Evolutionary conservation across 2,329 filamentous ascomycete species (phyloP), one percentile per base, ranked within the genome.

Genomic region (Fusarium citri): DNA sequence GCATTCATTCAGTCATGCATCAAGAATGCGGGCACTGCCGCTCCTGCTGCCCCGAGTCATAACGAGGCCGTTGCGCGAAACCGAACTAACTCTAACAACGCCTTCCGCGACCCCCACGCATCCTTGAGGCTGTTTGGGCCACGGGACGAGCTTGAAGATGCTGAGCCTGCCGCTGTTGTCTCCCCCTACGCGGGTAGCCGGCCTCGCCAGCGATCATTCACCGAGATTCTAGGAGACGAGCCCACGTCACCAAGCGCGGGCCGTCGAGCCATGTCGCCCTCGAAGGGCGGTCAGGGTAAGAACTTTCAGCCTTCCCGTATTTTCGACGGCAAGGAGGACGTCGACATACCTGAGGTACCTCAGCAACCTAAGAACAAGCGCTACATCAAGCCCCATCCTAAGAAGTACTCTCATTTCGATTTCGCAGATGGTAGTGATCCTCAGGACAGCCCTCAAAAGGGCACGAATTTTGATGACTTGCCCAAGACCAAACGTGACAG

Each of bases 391-490:
- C 90, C 92, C 9, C 88, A 96, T 78, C 88, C 92, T 4, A 89
- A 89, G 76, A 97, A 94, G 80, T 98, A 90, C 82, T 85, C 91
- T 62, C 95, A 98, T 80, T 97, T 97, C 77, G 91, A 94, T 64
- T 92, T 97, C 76, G 89, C 86, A 61, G 90, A 94, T 71, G 89
- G 89, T 53, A 86, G 83, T 22, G 86, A 88, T 58, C 81, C 83
- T 18, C 80, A 82, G 64, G 84, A 87, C 53, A 80, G 79, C 20
- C 81, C 84, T 16, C 76, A 82, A 68, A 77, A 82, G n/a, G 81
- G 78, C 54, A 72, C 80, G 10, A 72, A 80, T 6, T 76, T 80
- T 23, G 78, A 84, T 22, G 79, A 85, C 55, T 78, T 78, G 25
- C 79, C 81, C 66, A 86, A 85, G 76, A 84, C 85, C 57, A 93